Conservation (phyloP, 2,329 filamentous ascomycete genomes). For the Pezicula rhizophila region DNA sequence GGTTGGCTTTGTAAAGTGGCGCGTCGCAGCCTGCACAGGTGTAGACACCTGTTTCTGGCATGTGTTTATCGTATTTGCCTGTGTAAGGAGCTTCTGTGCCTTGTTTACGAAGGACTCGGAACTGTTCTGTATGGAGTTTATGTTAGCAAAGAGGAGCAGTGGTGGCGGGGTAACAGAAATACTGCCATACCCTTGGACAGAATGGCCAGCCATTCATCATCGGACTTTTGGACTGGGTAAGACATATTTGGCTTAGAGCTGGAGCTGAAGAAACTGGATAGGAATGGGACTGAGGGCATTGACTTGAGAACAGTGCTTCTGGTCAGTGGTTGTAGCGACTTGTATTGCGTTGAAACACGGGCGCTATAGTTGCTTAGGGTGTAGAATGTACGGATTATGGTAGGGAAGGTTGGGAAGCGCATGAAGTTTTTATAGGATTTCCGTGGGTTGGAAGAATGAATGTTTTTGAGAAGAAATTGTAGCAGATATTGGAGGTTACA, state of each 20-base stretch:
- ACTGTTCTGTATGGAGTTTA: constrained; percentile 64
- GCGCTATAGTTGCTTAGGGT: constrained; percentile 39
- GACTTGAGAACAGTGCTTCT: constrained; percentile 42
- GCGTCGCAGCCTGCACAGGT: constrained; percentile 79
- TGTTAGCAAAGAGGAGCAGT: constrained; percentile 31
- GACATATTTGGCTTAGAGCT: constrained; percentile 52
- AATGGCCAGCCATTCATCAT: constrained; percentile 85
- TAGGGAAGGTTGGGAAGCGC: constrained; percentile 43
- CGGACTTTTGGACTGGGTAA: constrained; percentile 73
- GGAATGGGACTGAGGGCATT: constrained; percentile 74
- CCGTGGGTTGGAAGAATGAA: too few relatives aligned
- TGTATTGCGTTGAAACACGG: constrained; percentile 18
- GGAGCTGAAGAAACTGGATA: constrained; percentile 67
- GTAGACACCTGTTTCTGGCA: constrained; percentile 71
- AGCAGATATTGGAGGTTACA: too few relatives aligned
- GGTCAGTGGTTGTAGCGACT: constrained; percentile 28
- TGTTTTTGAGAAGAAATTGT: too few relatives aligned
- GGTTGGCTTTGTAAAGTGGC: constrained; percentile 84
- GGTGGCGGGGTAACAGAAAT: neutral
- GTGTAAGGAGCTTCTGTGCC: constrained; percentile 79
- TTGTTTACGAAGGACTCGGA: constrained; percentile 85
- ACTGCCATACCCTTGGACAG: constrained; percentile 57
- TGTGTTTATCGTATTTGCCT: constrained; percentile 84
- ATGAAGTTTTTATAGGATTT: constrained; percentile 28
- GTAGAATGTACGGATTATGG: constrained; percentile 39